These are phyloP conservation scores for Glycine soja DNA, from an alignment of 306 rosid species.

Conservation along the genomic window DNA sequence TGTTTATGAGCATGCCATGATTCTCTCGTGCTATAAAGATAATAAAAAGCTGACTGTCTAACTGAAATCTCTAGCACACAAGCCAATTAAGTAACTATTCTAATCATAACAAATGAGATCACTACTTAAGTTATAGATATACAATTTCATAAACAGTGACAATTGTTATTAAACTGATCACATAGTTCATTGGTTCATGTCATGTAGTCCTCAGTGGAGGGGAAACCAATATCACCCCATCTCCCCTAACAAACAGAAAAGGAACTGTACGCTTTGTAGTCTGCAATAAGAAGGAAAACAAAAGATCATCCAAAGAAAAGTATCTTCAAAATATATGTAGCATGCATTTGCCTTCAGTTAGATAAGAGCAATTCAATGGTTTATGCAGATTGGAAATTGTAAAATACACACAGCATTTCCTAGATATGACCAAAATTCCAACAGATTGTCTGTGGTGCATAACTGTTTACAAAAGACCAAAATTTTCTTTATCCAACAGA, in stretches of 20 bases:
- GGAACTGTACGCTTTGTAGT: slow-evolving; percentile 91
- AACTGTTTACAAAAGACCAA: no score
- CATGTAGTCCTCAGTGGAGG: slow-evolving; percentile 96
- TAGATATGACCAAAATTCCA: no score
- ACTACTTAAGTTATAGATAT: slow-evolving; percentile 4
- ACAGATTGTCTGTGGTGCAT: no score
- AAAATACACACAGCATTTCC: no score
- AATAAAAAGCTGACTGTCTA: slow-evolving; percentile 1
- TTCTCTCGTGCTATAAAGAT: slow-evolving; percentile 42
- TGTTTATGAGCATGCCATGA: slow-evolving; percentile 41
- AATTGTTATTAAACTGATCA: slow-evolving; percentile 37
- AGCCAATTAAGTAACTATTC: slow-evolving; percentile 28
- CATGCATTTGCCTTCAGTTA: slow-evolving; percentile 15
- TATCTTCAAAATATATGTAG: slow-evolving; percentile 1
- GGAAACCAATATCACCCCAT: slow-evolving; percentile 97
- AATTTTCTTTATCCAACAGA: no score
- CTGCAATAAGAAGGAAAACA: slow-evolving; percentile 58
- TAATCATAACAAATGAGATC: slow-evolving; percentile 43
- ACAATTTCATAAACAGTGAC: slow-evolving; percentile 33
- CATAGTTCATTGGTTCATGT: slow-evolving; percentile 41
- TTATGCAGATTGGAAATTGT: no score
- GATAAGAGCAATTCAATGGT: no score
- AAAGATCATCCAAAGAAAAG: slow-evolving; percentile 23
- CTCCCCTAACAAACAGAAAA: slow-evolving; percentile 97
- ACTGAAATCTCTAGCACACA: slow-evolving; percentile 45